Conservation (phyloP, 73 alveolate species). For the Durusdinium trenchii region DNA sequence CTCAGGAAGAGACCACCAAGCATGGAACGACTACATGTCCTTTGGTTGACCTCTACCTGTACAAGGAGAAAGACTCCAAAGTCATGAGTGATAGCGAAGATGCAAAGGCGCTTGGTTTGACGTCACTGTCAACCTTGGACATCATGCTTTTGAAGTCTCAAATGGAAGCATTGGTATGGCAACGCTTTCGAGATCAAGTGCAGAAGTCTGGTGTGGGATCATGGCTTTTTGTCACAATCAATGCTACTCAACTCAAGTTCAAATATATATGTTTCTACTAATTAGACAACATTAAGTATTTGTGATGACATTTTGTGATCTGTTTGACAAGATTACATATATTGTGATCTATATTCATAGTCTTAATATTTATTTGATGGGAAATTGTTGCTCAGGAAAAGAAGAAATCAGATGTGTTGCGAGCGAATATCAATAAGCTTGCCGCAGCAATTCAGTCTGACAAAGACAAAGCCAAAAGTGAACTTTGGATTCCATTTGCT, state of each 20-base stretch:
- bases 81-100: not conserved
- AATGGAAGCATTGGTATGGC: not conserved
- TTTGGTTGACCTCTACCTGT: not conserved
- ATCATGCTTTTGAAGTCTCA: not conserved
- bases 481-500: not conserved
- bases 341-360: too few relatives aligned
- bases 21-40: too few relatives aligned
- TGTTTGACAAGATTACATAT: too few relatives aligned
- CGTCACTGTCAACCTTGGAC: not conserved
- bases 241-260: too few relatives aligned
- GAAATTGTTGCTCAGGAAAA: too few relatives aligned
- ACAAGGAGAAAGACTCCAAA: not conserved
- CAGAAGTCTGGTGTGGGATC: not conserved
- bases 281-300: too few relatives aligned
- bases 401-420: not conserved
- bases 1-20: too few relatives aligned
- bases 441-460: not conserved
- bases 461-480: too few relatives aligned
- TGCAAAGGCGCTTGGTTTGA: not conserved
- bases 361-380: too few relatives aligned
- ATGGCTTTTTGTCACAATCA: not conserved
- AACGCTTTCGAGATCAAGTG: not conserved
- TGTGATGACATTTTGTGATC: too few relatives aligned
- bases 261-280: too few relatives aligned
- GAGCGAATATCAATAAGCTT: not conserved